A percentile compares a stretch with the other conserved stretches of the same genome.
These are phyloP conservation scores for Prunus fruticosa DNA, from an alignment of 306 rosid species.

Conservation along the genomic window DNA sequence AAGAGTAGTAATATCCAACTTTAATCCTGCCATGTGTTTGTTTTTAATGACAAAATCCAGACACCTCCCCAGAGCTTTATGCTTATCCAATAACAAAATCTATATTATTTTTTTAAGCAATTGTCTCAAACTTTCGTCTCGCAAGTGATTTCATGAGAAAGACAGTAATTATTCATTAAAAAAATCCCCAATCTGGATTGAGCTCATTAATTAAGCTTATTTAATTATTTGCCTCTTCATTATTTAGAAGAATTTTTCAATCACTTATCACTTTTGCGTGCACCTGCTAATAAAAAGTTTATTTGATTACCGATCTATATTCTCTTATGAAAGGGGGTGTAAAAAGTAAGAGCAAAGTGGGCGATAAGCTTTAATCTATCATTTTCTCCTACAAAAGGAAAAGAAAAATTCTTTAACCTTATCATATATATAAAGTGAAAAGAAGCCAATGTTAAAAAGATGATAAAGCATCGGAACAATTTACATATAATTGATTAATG, in stretches of 20 bases:
- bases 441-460: neutral
- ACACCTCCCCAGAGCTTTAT: neutral
- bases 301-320: neutral
- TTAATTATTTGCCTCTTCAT: neutral
- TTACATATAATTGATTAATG: no score
- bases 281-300: neutral
- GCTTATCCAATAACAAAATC: neutral
- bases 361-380: neutral
- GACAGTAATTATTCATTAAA: neutral
- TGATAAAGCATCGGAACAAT: no score
- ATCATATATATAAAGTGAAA: neutral
- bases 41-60: neutral
- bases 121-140: no score
- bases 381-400: neutral
- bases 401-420: neutral
- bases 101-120: neutral
- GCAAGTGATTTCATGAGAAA: neutral
- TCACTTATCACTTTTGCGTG: neutral
- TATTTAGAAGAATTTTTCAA: neutral
- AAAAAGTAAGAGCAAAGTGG: neutral
- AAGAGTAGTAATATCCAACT: no score
- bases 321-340: neutral
- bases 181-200: neutral
- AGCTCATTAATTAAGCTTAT: neutral
- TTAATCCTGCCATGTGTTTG: neutral